Conservation (phyloP, 305 asterid genomes). For the Fraxinus latifolia region DNA sequence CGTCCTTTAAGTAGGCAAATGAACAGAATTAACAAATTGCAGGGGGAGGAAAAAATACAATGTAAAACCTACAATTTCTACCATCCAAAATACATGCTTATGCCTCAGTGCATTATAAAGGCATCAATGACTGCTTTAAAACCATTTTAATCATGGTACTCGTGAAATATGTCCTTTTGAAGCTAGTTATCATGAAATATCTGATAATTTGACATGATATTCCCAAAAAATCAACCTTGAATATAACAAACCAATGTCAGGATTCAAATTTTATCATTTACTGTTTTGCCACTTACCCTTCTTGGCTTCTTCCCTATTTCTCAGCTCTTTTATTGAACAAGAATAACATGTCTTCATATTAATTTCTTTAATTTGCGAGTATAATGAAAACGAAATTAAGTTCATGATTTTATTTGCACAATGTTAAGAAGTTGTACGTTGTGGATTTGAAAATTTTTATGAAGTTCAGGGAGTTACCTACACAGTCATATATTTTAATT, state of each 20-base stretch:
- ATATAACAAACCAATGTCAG: constrained; percentile 13
- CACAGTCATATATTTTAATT: not conserved
- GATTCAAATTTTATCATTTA: not conserved
- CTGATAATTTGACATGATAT: not conserved
- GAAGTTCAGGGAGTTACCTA: not conserved
- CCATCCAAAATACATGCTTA: not conserved
- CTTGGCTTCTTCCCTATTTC: not conserved
- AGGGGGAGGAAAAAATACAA: not conserved
- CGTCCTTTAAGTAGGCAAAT: not conserved
- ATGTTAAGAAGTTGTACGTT: not conserved
- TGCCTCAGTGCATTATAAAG: not conserved
- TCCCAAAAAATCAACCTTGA: not conserved
- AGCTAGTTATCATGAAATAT: not conserved
- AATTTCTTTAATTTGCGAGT: not conserved
- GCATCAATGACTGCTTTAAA: not conserved
- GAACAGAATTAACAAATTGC: not conserved
- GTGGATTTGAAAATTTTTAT: not conserved
- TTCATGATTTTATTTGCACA: not conserved
- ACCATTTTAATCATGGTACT: not conserved
- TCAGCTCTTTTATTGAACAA: not conserved
- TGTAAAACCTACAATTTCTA: not conserved
- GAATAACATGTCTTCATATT: not conserved
- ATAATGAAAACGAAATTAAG: not conserved
- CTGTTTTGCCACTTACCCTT: not conserved
- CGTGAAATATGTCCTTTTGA: not conserved